phyloP scores from a whole-genome alignment of 1,284 basidiomycete species.

The Tylopilus sp. region DNA sequence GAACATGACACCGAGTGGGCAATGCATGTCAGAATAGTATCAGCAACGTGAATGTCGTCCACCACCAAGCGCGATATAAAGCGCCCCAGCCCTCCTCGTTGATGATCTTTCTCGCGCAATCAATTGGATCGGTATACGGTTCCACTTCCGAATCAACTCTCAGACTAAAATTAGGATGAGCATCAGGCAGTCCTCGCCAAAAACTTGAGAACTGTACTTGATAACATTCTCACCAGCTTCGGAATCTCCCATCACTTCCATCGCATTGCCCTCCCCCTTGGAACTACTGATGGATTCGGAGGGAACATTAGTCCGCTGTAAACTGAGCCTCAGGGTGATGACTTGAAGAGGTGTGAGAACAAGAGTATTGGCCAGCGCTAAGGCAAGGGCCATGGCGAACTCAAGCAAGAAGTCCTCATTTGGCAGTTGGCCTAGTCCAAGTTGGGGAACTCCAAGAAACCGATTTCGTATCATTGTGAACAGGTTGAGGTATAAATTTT shows the following conservation, averaged over 20 bases:
- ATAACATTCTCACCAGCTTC: conserved; percentile 89
- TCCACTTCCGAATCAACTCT: conserved; percentile 77
- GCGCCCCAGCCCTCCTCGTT: conserved; percentile 85
- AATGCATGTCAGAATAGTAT: background rate
- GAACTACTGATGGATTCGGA: background rate
- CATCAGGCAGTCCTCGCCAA: background rate
- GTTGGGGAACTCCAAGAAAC: conserved; percentile 60
- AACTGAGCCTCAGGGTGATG: conserved; percentile 81
- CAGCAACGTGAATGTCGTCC: conserved; percentile 67
- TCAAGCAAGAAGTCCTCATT: conserved; percentile 57
- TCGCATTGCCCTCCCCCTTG: conserved; percentile 44
- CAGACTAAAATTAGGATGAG: conserved; percentile 54
- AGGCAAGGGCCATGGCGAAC: conserved; percentile 67
- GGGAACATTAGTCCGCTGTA: conserved; percentile 83
- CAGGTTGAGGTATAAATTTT: conserved; percentile 70
- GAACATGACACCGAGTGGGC: background rate
- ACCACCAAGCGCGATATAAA: conserved; percentile 57
- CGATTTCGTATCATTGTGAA: conserved; percentile 69
- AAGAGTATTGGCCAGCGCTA: conserved; percentile 70
- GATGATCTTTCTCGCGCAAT: conserved; percentile 84
- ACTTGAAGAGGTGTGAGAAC: conserved; percentile 88
- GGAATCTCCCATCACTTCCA: conserved; percentile 69
- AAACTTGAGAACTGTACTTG: conserved; percentile 59
- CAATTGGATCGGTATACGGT: conserved; percentile 84
- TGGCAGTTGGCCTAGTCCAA: conserved; percentile 34